phyloP scores from a whole-genome alignment of 768 basidiomycete species.

The Chalciporus chontae region DNA sequence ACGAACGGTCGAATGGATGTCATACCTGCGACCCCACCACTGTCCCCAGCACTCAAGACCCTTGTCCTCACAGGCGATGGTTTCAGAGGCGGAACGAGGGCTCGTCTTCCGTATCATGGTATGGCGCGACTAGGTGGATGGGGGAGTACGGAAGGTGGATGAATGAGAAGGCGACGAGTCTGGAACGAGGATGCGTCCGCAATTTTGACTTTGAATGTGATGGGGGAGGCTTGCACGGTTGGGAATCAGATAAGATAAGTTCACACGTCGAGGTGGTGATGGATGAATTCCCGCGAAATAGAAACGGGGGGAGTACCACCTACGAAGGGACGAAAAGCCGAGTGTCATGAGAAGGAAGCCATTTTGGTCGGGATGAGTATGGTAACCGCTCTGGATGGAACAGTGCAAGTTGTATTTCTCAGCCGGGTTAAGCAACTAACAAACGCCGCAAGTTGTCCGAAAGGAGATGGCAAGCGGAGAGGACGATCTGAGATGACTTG shows the following conservation, averaged over 20 bases:
- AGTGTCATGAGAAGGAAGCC: constrained; percentile 9
- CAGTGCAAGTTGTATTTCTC: constrained; percentile 12
- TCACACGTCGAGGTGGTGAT: constrained; percentile 22
- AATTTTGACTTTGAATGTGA: constrained; percentile 8
- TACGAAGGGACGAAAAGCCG: constrained; percentile 8
- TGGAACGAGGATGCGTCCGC: neutral
- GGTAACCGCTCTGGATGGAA: constrained; percentile 2
- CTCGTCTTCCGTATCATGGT: constrained; percentile 69
- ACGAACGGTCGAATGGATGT: constrained; percentile 4
- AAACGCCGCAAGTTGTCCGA: constrained; percentile 5
- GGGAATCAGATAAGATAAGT: constrained; percentile 35
- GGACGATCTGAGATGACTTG: neutral
- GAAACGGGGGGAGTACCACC: constrained; percentile 5
- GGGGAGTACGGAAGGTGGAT: neutral
- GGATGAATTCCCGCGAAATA: constrained; percentile 8
- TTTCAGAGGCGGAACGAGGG: constrained; percentile 31
- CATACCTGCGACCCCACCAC: constrained; percentile 63
- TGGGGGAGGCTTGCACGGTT: constrained; percentile 9
- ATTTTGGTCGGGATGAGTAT: constrained; percentile 6
- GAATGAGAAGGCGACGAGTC: neutral
- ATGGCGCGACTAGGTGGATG: neutral
- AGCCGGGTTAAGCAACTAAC: constrained; percentile 4
- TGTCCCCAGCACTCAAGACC: constrained; percentile 65
- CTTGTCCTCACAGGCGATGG: constrained; percentile 30
- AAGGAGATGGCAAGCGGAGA: neutral